These are phyloP conservation scores for Cladosporium oxysporum DNA, from an alignment of 2,329 filamentous ascomycete genomes.

Conservation along the genomic window DNA sequence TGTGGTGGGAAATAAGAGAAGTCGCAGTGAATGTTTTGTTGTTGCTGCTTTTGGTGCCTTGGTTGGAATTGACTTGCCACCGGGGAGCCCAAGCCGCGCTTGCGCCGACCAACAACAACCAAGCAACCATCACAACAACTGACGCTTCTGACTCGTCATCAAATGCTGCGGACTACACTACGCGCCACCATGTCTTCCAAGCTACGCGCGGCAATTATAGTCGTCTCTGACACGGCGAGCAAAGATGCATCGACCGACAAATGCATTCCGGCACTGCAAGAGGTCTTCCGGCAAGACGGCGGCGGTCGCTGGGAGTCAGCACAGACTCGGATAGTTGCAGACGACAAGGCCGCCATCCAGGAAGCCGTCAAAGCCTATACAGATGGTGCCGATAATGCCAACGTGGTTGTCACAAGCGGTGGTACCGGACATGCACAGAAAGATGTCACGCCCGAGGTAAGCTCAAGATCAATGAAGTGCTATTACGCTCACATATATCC, in stretches of 20 bases:
- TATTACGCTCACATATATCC: background rate
- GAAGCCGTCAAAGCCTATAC: conserved; percentile 70
- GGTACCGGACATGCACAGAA: conserved; percentile 88
- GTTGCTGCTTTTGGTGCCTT: conserved; percentile 11
- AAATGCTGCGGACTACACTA: background rate
- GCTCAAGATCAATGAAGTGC: background rate
- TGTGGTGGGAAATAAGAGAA: background rate
- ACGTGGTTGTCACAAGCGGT: conserved; percentile 84
- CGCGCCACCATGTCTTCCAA: conserved; percentile 30
- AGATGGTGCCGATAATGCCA: conserved; percentile 61
- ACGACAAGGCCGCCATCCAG: conserved; percentile 75
- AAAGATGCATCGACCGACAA: conserved; percentile 77
- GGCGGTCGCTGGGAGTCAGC: conserved; percentile 69
- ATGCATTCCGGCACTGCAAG: conserved; percentile 65
- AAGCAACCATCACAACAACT: background rate
- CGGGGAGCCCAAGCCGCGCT: background rate
- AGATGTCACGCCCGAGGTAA: conserved; percentile 85
- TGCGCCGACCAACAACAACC: background rate
- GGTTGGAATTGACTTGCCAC: background rate
- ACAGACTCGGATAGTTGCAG: conserved; percentile 74
- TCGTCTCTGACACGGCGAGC: conserved; percentile 88
- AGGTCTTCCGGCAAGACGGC: conserved; percentile 68
- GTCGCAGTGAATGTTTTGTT: conserved; percentile 3
- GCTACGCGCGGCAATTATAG: conserved; percentile 74
- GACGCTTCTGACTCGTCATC: background rate